These are phyloP conservation scores for Colletotrichum echinochloae DNA, from an alignment of 2,329 filamentous ascomycete species.

Conservation along the genomic window DNA sequence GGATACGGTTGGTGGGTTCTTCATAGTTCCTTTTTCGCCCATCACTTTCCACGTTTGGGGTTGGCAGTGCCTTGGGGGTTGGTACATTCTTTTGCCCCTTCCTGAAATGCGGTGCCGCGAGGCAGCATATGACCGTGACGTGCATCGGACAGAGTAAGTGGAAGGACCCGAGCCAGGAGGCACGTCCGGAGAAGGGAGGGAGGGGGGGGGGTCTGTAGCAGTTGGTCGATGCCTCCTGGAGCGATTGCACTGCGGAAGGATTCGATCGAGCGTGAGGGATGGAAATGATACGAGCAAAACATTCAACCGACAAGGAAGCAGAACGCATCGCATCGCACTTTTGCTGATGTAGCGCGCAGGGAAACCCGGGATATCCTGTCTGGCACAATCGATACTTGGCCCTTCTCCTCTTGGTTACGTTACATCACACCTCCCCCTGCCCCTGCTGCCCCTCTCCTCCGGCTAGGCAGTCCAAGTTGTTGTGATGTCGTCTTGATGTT, in stretches of 20 bases:
- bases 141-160: not conserved
- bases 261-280: not conserved
- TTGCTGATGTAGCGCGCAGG: not conserved
- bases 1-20: not conserved
- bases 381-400: conserved; percentile 30
- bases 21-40: not conserved
- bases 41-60: not conserved
- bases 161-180: not conserved
- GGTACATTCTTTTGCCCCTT: too few species aligned
- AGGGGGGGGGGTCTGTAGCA: not conserved
- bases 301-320: not conserved
- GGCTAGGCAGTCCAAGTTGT: not conserved
- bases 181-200: not conserved
- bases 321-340: not conserved
- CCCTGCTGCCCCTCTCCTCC: not conserved
- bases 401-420: not conserved
- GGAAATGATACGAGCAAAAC: conserved; percentile 3
- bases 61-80: not conserved
- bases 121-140: not conserved
- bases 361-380: conserved; percentile 13
- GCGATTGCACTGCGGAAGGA: conserved; percentile 2
- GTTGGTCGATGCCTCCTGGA: not conserved
- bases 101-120: not conserved
- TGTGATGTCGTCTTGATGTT: not conserved
- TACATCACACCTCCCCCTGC: not conserved